Conservation (phyloP, 495 filamentous ascomycete genomes). For the Xylaria bambusicola region DNA sequence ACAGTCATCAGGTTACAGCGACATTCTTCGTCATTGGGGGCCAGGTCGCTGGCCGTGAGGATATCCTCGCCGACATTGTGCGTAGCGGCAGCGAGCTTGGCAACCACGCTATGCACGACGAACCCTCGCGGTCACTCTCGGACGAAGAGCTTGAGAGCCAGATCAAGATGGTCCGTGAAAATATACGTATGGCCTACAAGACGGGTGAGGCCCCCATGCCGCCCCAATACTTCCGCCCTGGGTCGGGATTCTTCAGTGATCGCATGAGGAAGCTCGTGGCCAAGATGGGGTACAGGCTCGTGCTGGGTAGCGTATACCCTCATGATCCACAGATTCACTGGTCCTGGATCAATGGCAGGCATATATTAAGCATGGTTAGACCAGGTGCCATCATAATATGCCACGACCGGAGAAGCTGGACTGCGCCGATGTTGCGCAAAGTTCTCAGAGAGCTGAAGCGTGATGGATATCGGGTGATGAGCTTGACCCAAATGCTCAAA, state of each 20-base stretch:
- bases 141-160: slow-evolving; percentile 43
- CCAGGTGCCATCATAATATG: slow-evolving; percentile 79
- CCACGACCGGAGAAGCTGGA: slow-evolving; percentile 81
- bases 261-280: slow-evolving; percentile 61
- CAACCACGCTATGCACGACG: slow-evolving; percentile 86
- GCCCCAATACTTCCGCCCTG: slow-evolving; percentile 71
- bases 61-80: slow-evolving; percentile 62
- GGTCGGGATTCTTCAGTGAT: slow-evolving; percentile 75
- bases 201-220: slow-evolving; percentile 38
- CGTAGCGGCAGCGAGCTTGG: slow-evolving; percentile 68
- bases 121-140: slow-evolving; percentile 58
- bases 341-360: slow-evolving; percentile 69
- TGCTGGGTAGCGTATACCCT: slow-evolving; percentile 81
- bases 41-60: slow-evolving; percentile 65
- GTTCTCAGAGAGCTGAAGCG: slow-evolving; percentile 69
- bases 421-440: slow-evolving; percentile 67
- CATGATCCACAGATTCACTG: slow-evolving; percentile 79
- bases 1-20: slow-evolving; percentile 58
- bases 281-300: slow-evolving; percentile 62
- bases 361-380: slow-evolving; percentile 74
- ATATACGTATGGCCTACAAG: slow-evolving; percentile 59
- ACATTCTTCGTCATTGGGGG: slow-evolving; percentile 81
- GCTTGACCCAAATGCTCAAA: slow-evolving; percentile 63
- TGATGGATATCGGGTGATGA: slow-evolving; percentile 68
- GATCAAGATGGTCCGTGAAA: slow-evolving; percentile 47